phyloP scores from a whole-genome alignment of 345 rosid species.

The Hibiscus mutabilis region DNA sequence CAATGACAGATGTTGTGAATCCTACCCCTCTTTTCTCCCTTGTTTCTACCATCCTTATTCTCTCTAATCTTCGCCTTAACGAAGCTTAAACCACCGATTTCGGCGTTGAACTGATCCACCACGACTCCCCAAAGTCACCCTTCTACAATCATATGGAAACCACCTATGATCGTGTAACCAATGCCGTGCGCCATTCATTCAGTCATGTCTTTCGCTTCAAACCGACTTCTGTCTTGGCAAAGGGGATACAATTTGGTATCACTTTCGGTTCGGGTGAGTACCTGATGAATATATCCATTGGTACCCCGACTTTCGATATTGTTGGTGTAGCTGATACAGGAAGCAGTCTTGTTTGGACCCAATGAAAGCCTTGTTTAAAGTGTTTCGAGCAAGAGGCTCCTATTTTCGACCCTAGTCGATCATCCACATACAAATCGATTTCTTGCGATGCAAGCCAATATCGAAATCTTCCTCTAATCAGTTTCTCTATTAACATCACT shows the following conservation, averaged over 20 bases:
- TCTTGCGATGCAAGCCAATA: conserved; percentile 30
- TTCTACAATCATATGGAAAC: conserved; percentile 23
- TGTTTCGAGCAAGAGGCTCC: conserved; percentile 33
- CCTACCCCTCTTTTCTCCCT: background rate
- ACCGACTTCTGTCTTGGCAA: background rate
- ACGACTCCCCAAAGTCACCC: conserved; percentile 33
- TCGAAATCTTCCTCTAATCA: background rate
- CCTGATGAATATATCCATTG: conserved; percentile 24
- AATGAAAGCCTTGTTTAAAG: conserved; percentile 22
- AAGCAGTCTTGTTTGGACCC: conserved; percentile 28
- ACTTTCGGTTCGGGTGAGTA: conserved; percentile 15
- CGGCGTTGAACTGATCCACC: conserved; percentile 26
- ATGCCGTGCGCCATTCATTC: conserved; percentile 19
- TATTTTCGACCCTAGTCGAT: conserved; percentile 30
- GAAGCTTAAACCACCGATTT: conserved; percentile 7
- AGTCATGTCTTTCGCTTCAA: conserved; percentile 14
- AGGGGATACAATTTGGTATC: conserved; percentile 3
- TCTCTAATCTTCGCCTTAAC: background rate
- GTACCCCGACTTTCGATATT: conserved; percentile 21
- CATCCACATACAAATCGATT: conserved; percentile 30
- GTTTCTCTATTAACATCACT: background rate
- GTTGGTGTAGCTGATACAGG: conserved; percentile 23
- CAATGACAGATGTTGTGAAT: background rate
- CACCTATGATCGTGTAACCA: conserved; percentile 12
- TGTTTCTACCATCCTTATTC: background rate